Percentiles rank a stretch among this genome's conserved stretches.
These are phyloP conservation scores for Paramecium pentaurelia DNA, from an alignment of 73 alveolate genomes.

Conservation along the genomic window DNA sequence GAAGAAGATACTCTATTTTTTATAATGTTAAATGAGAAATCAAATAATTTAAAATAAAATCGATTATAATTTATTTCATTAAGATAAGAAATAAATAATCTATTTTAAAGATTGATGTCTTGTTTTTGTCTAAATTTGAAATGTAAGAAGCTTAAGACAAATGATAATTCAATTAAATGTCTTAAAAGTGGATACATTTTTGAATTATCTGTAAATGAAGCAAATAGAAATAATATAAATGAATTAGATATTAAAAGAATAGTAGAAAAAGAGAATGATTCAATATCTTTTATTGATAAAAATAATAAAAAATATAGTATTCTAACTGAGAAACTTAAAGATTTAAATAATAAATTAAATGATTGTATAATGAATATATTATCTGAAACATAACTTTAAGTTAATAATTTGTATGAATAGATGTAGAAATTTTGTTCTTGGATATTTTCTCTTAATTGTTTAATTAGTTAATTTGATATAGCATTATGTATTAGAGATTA, in stretches of 20 bases:
- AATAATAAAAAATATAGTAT: background rate
- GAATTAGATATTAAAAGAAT: conserved; percentile 26
- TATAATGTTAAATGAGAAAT: background rate
- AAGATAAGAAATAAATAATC: background rate
- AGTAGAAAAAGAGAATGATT: background rate
- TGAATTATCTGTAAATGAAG: conserved; percentile 24
- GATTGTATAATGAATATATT: background rate
- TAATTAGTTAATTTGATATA: background rate
- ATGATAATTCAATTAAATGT: background rate
- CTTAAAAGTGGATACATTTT: background rate
- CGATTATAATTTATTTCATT: background rate
- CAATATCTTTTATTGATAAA: background rate
- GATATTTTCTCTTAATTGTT: background rate
- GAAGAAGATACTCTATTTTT: conserved; percentile 8
- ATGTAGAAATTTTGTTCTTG: background rate
- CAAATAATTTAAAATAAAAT: background rate
- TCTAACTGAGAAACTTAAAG: background rate
- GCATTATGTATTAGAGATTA: background rate
- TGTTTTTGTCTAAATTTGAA: background rate
- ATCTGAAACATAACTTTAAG: background rate
- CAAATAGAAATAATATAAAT: background rate
- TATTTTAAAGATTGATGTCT: background rate
- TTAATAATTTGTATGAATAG: background rate
- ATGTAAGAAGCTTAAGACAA: background rate
- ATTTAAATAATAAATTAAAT: background rate